A percentile compares a stretch with the other conserved stretches of the same genome.
Evolutionary conservation across 805 yeast genomes (phyloP).

Genomic region (Nakazawaea holstii): DNA sequence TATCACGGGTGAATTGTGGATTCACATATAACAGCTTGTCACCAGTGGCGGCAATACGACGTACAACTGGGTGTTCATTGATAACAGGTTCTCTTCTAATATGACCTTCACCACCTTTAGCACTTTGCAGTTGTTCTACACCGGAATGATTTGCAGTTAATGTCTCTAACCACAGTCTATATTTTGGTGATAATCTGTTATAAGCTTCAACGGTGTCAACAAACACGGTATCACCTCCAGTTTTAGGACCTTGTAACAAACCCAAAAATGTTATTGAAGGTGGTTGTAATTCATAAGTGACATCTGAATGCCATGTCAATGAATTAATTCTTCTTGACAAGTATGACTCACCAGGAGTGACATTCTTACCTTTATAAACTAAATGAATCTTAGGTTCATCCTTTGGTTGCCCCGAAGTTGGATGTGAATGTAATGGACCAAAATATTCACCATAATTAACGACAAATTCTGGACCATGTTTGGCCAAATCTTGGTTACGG

Average conservation of each 20-base stretch:
- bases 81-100: conserved; percentile 44
- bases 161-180: conserved; percentile 32
- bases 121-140: conserved; percentile 32
- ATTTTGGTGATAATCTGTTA: conserved; percentile 41
- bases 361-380: conserved; percentile 33
- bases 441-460: conserved; percentile 37
- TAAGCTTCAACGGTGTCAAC: conserved; percentile 43
- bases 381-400: conserved; percentile 36
- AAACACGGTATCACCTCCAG: conserved; percentile 43
- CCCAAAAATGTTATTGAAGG: conserved; percentile 47
- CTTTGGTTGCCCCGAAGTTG: conserved; percentile 45
- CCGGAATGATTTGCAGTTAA: conserved; percentile 47
- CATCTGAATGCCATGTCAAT: conserved; percentile 42
- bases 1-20: conserved; percentile 51
- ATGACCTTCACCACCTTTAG: conserved; percentile 29
- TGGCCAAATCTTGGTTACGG: conserved; percentile 37
- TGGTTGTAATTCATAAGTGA: conserved; percentile 65
- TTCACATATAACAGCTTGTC: conserved; percentile 39
- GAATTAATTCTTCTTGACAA: conserved; percentile 27
- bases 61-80: conserved; percentile 41
- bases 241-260: conserved; percentile 35
- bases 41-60: conserved; percentile 45
- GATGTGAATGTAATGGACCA: conserved; percentile 42
- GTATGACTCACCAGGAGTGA: conserved; percentile 25
- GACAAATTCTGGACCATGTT: conserved; percentile 34